These are phyloP conservation scores for Venturiaceae sp. DNA, from an alignment of 2,329 filamentous ascomycete genomes.

Conservation along the genomic window DNA sequence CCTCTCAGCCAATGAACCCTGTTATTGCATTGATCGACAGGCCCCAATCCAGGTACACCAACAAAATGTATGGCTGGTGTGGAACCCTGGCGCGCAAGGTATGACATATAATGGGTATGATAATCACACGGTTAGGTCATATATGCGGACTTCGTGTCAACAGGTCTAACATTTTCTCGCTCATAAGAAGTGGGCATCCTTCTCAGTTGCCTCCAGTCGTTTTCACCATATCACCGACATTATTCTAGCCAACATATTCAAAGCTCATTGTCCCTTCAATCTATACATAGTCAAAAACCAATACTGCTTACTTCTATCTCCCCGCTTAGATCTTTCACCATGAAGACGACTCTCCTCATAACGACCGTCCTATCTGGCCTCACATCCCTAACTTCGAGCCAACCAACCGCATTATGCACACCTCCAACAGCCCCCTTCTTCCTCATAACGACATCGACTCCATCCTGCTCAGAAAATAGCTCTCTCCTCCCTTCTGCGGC, in stretches of 20 bases:
- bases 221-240: background rate
- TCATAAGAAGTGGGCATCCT: background rate
- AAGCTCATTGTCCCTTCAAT: too few species aligned
- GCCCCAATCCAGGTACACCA: background rate
- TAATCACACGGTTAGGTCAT: too few species aligned
- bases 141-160: background rate
- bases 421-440: background rate
- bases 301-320: background rate
- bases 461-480: background rate
- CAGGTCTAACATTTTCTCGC: background rate
- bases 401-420: background rate
- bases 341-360: background rate
- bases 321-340: background rate
- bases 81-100: background rate
- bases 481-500: constrained; percentile 9
- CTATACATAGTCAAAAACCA: background rate
- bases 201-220: background rate
- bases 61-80: background rate
- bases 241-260: too few species aligned
- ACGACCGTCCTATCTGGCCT: background rate
- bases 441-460: background rate
- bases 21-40: background rate
- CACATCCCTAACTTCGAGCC: background rate
- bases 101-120: background rate
- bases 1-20: background rate